Evolutionary conservation across 805 yeast genomes (phyloP).

Genomic region (Metschnikowia arizonensis): DNA sequence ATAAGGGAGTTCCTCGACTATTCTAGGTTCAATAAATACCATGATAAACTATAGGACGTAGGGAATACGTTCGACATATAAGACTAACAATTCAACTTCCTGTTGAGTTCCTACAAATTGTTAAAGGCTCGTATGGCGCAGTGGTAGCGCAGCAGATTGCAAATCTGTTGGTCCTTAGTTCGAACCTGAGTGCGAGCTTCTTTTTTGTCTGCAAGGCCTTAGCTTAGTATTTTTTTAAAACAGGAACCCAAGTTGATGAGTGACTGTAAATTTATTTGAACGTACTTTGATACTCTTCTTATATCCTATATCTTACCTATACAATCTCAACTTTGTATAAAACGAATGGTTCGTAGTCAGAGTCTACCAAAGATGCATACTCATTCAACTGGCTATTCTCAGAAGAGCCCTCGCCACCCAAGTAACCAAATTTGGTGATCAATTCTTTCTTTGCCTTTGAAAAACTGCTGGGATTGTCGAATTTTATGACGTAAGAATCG

Average conservation of each 20-base stretch:
- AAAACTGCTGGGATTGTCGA: slow-evolving; percentile 38
- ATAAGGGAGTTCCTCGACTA: too few relatives aligned
- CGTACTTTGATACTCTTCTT: neutral
- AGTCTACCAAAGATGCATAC: slow-evolving; percentile 87
- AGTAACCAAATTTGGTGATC: slow-evolving; percentile 72
- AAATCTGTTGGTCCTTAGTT: slow-evolving; percentile 98
- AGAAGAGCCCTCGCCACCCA: slow-evolving; percentile 85
- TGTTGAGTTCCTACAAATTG: too few relatives aligned
- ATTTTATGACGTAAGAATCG: slow-evolving; percentile 46
- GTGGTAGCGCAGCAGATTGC: slow-evolving; percentile 99
- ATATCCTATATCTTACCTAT: slow-evolving; percentile 13
- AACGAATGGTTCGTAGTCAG: slow-evolving; percentile 96
- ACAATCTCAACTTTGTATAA: slow-evolving; percentile 52
- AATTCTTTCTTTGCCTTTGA: slow-evolving; percentile 66
- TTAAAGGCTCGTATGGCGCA: slow-evolving; percentile 73
- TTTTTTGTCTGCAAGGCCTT: too few relatives aligned
- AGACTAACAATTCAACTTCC: too few relatives aligned
- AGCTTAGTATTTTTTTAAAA: too few relatives aligned
- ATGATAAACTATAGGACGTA: too few relatives aligned
- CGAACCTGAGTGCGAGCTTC: slow-evolving; percentile 88
- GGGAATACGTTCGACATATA: too few relatives aligned
- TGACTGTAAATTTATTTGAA: too few relatives aligned
- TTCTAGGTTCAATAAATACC: too few relatives aligned
- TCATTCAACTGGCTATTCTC: slow-evolving; percentile 73
- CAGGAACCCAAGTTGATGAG: too few relatives aligned